Evolutionary conservation across 106 monocot species (phyloP), one percentile per base, ranked within the genome.

Genomic region (Acanthochlamys bracteata): DNA sequence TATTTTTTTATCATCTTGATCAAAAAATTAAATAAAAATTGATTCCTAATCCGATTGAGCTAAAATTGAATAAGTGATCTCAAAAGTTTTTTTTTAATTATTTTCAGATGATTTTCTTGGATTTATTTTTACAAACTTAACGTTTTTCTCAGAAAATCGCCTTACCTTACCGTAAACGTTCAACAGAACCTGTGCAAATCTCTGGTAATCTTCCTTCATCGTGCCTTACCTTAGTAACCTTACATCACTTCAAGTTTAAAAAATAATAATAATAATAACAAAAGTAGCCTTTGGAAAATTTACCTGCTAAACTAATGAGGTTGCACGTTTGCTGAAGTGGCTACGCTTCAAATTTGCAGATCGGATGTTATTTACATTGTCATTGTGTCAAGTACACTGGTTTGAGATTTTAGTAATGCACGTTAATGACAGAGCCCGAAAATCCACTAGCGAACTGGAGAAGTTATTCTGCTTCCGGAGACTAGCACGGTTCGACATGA

Each of bases 361-460:
- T 3, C 83, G 68, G n/a, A 80, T 71, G 41, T 63, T 83, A 53
- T 81, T 58, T 7, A 93, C 43, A 42, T 45, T 89, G 64, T 89
- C 76, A 61, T 89, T 89, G 69, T 89, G 10, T 60, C 12, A 60
- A 93, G 89, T 1, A 3, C n/a, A 26, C 41, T 47, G 2, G 62
- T 27, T 68, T 53, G 51, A 89, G 66, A 42, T 83, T 85, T 69
- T 93, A 93, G 83, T 89, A 89, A 71, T 93, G 93, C 13, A 89
- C 78, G 33, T 93, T 89, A 26, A 93, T 11, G 27, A 86, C 93
- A 7, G 80, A 66, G 12, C 78, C 42, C 2, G 53, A 10, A 47
- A 89, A 79, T 65, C 74, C 74, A 33, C 83, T 55, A 3, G 93
- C 85, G 12, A 89, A 81, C 17, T 63, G 65, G 17, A 93, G 74